phyloP scores from a whole-genome alignment of 495 filamentous ascomycete genomes.

The Neurospora sp. region DNA sequence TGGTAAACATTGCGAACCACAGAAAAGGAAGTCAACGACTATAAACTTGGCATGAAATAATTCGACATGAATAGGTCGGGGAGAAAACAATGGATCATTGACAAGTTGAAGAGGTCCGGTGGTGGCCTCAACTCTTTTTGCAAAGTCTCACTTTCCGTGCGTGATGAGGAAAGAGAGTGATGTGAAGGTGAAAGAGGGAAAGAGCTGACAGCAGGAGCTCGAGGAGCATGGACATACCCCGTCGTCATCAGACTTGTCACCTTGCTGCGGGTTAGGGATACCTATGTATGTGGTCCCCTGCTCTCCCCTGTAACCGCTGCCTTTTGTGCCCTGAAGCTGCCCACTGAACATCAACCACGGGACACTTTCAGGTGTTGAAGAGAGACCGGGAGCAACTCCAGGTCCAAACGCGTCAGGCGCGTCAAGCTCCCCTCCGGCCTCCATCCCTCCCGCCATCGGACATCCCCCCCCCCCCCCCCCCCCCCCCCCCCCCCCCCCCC shows the following conservation, averaged over 20 bases:
- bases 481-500: neutral
- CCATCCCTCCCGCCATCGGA: neutral
- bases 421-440: conserved; percentile 18
- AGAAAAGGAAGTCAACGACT: neutral
- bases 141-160: neutral
- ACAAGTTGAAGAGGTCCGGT: neutral
- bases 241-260: neutral
- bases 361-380: neutral
- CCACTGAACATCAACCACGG: neutral
- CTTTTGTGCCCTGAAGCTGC: neutral
- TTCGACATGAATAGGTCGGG: neutral
- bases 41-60: neutral
- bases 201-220: neutral
- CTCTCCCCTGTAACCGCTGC: neutral
- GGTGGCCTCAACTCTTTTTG: neutral
- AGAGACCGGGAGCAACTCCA: neutral
- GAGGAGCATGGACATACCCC: neutral
- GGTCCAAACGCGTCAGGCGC: conserved; percentile 1
- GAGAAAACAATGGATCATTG: neutral
- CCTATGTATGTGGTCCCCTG: neutral
- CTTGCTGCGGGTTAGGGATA: neutral
- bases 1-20: neutral
- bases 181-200: neutral
- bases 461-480: neutral
- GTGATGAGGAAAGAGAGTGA: neutral